These are phyloP conservation scores for Cyclanthera cordifolia DNA, from an alignment of 306 rosid genomes.

Conservation along the genomic window DNA sequence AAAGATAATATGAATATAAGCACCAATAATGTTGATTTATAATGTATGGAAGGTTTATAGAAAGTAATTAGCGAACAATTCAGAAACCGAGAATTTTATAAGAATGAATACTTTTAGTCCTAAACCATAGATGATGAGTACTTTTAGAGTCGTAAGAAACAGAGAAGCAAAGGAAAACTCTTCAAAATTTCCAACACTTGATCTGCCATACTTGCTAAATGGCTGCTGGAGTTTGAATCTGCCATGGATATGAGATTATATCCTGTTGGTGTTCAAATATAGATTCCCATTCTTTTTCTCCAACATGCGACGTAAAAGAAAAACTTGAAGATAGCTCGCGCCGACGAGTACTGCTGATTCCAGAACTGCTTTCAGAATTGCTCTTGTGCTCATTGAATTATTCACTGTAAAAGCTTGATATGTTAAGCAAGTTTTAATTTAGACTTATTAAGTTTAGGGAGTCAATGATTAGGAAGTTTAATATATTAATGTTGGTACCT, in stretches of 20 bases:
- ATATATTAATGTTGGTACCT: background rate
- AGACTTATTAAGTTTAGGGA: too few relatives aligned
- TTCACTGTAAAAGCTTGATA: background rate
- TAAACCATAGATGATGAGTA: background rate
- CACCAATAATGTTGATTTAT: background rate
- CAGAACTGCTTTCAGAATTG: background rate
- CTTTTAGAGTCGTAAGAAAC: background rate
- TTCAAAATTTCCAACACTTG: background rate
- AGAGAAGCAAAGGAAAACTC: background rate
- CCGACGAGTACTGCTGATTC: slow-evolving; percentile 8
- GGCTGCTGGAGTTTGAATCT: background rate
- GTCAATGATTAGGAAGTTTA: background rate
- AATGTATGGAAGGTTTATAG: background rate
- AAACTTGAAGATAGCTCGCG: background rate
- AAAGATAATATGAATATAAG: background rate
- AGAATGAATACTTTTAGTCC: background rate
- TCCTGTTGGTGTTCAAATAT: background rate
- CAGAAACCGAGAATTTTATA: background rate
- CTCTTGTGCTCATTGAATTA: background rate
- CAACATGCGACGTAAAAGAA: background rate
- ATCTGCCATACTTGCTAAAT: background rate
- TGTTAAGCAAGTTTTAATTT: too few relatives aligned
- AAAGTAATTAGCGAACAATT: background rate
- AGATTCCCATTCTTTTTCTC: background rate
- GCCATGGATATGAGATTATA: background rate